Percentiles rank a stretch among this genome's conserved stretches.
phyloP scores from a whole-genome alignment of 345 rosid genomes.

The Reutealis trisperma region DNA sequence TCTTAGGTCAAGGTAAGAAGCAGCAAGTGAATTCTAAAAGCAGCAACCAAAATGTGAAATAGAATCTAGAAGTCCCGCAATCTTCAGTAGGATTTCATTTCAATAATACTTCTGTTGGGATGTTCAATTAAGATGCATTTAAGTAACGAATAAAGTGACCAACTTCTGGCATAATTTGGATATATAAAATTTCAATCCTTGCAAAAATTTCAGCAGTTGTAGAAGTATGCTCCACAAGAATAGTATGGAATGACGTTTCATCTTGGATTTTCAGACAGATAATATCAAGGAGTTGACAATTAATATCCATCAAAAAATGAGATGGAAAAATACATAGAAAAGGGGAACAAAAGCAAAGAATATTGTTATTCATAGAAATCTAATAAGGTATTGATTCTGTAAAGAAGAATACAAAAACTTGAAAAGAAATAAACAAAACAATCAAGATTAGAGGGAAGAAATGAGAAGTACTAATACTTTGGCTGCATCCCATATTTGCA shows the following conservation, averaged over 20 bases:
- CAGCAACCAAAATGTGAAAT: too few species aligned
- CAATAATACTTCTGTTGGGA: background rate
- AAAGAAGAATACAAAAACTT: background rate
- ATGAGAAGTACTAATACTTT: slow-evolving; percentile 18
- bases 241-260: background rate
- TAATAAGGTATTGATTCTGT: background rate
- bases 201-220: background rate
- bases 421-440: background rate
- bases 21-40: background rate
- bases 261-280: background rate
- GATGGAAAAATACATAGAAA: background rate
- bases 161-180: background rate
- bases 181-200: background rate
- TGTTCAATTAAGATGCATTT: background rate
- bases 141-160: background rate
- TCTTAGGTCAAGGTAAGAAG: background rate
- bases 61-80: too few species aligned
- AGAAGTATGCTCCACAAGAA: background rate
- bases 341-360: background rate
- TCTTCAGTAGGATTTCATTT: background rate
- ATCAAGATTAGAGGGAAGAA: background rate
- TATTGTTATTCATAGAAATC: background rate
- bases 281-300: background rate
- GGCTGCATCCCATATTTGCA: slow-evolving; percentile 41
- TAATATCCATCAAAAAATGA: background rate